Percentiles rank a stretch among this genome's conserved stretches.
phyloP scores from a whole-genome alignment of 73 alveolate genomes.

The Tetrahymena elliotti region DNA sequence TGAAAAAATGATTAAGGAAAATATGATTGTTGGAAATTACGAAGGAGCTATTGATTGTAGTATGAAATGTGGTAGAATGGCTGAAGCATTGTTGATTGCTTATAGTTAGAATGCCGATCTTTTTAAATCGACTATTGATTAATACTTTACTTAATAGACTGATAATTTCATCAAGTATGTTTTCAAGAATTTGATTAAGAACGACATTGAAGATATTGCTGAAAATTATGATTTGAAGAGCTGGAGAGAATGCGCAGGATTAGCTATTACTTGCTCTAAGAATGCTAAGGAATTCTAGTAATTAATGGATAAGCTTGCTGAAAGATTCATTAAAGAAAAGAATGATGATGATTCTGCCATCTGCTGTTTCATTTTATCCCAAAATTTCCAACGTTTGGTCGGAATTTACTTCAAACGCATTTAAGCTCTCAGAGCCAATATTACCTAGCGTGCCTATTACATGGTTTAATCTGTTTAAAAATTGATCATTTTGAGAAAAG shows the following conservation, averaged over 20 bases:
- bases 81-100: constrained; percentile 91
- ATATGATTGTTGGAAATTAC: constrained; percentile 84
- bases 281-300: constrained; percentile 24
- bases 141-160: constrained; percentile 69
- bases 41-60: constrained; percentile 95
- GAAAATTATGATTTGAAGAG: constrained; percentile 68
- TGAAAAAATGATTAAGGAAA: constrained; percentile 84
- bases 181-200: constrained; percentile 72
- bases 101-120: constrained; percentile 71
- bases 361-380: constrained; percentile 62
- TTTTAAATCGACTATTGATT: constrained; percentile 78
- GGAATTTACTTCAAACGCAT: background rate
- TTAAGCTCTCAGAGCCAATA: background rate
- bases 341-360: constrained; percentile 62
- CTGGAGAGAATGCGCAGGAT: constrained; percentile 94
- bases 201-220: constrained; percentile 80
- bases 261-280: constrained; percentile 42
- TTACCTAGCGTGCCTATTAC: background rate
- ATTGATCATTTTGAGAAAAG: background rate
- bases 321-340: constrained; percentile 52
- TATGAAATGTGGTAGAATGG: constrained; percentile 83
- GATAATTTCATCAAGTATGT: constrained; percentile 84
- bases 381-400: constrained; percentile 28
- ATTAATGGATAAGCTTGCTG: constrained; percentile 57
- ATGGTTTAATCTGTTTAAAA: background rate